phyloP scores from a whole-genome alignment of 2,329 filamentous ascomycete genomes.

The Chalaropsis thielavioides region DNA sequence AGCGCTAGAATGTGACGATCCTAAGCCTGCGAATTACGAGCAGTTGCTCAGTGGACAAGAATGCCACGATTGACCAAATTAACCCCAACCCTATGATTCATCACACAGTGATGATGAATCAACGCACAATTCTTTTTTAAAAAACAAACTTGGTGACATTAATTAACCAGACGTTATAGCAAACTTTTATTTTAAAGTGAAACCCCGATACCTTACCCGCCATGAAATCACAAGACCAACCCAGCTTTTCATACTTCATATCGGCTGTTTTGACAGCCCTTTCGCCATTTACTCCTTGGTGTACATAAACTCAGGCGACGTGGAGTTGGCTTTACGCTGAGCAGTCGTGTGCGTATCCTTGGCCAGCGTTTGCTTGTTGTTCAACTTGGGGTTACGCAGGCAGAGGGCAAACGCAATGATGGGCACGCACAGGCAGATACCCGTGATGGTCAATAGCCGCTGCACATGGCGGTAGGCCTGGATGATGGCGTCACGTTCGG shows the following conservation, averaged over 20 bases:
- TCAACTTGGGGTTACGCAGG: slow-evolving; percentile 34
- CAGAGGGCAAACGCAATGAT: slow-evolving; percentile 31
- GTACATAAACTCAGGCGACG: not conserved
- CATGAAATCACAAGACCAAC: not conserved
- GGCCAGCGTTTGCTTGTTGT: slow-evolving; percentile 31
- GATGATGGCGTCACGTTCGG: slow-evolving; percentile 31
- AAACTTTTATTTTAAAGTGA: not conserved
- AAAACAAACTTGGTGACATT: not conserved
- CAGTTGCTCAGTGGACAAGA: not conserved
- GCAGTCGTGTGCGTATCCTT: slow-evolving; percentile 19
- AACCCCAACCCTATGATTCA: not conserved
- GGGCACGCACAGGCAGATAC: slow-evolving; percentile 35
- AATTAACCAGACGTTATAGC: not conserved
- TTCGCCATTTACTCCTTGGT: not conserved
- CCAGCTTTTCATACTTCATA: not conserved
- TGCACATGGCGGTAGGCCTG: slow-evolving; percentile 34
- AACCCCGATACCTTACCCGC: not conserved
- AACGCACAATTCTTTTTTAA: not conserved
- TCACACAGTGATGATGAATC: too few relatives aligned
- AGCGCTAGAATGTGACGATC: too few relatives aligned
- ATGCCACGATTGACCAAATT: not conserved
- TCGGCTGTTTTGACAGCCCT: not conserved
- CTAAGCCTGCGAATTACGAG: not conserved
- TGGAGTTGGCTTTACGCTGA: not conserved
- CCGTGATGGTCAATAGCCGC: slow-evolving; percentile 33